Conservation (phyloP, 805 yeast genomes). For the Yarrowia porcina region DNA sequence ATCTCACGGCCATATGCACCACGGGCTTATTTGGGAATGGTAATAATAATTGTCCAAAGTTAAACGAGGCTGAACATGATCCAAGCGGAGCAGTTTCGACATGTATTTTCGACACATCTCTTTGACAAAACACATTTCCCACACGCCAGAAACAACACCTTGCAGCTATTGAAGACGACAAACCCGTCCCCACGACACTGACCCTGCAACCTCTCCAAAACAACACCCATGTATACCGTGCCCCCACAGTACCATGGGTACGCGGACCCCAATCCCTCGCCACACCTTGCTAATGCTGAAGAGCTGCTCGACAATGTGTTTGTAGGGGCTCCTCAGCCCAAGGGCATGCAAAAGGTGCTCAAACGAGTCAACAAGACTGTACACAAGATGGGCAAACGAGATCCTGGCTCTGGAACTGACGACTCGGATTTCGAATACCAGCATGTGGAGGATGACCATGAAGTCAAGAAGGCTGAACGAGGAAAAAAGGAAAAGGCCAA, state of each 20-base stretch:
- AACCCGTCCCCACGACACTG: too few relatives aligned
- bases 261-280: conserved; percentile 20
- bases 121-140: neutral
- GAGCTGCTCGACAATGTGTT: conserved; percentile 17
- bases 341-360: conserved; percentile 11
- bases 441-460: conserved; percentile 21
- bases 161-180: neutral
- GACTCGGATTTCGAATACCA: conserved; percentile 19
- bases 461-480: neutral
- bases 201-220: too few relatives aligned
- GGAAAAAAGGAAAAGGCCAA: neutral
- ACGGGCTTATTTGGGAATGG: conserved; percentile 1
- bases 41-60: conserved; percentile 7
- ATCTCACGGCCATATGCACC: conserved; percentile 13
- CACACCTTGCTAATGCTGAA: conserved; percentile 13
- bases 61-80: neutral
- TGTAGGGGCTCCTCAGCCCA: conserved; percentile 18
- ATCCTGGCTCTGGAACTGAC: neutral
- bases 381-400: conserved; percentile 11
- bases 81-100: neutral
- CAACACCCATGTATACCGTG: conserved; percentile 7
- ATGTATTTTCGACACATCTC: neutral
- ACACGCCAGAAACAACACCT: neutral
- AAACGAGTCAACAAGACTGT: conserved; percentile 16
- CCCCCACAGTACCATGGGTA: conserved; percentile 21